A percentile compares a stretch with the other conserved stretches of the same genome.
Conservation (phyloP, 768 basidiomycete species). For the Boletus subcaerulescens region DNA sequence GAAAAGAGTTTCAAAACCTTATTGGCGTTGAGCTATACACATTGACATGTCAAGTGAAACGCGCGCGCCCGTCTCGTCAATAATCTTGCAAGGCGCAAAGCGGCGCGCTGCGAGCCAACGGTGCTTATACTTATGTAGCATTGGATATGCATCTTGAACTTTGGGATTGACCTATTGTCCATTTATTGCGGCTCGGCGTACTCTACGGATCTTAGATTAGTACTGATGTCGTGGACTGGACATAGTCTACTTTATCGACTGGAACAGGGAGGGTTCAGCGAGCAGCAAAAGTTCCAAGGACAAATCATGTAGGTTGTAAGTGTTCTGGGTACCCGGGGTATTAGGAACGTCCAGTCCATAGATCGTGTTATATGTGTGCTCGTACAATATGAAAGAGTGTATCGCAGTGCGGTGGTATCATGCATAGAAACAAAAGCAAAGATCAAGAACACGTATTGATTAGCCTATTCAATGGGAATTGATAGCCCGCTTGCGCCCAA, state of each 20-base stretch:
- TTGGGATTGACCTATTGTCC: background rate
- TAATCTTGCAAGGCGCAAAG: no score
- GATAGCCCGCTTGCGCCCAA: slow-evolving; percentile 75
- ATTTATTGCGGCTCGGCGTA: background rate
- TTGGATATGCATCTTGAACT: no score
- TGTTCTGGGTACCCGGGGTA: slow-evolving; percentile 1
- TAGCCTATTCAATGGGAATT: slow-evolving; percentile 65
- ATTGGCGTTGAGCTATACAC: no score
- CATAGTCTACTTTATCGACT: slow-evolving; percentile 4
- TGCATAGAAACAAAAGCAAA: slow-evolving; percentile 4
- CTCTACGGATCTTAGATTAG: background rate
- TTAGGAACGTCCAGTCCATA: slow-evolving; percentile 17
- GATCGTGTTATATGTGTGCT: slow-evolving; percentile 25
- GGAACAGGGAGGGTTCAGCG: background rate
- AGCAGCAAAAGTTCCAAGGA: background rate
- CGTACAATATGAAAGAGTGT: slow-evolving; percentile 26
- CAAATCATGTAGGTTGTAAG: slow-evolving; percentile 14
- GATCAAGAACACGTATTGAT: slow-evolving; percentile 21
- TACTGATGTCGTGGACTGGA: background rate
- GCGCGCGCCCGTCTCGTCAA: no score
- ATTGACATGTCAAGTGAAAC: no score
- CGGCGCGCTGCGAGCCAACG: no score
- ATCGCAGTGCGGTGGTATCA: slow-evolving; percentile 18
- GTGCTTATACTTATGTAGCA: no score
- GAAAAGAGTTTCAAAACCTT: no score